Evolutionary conservation across 2,329 filamentous ascomycete genomes (phyloP).

Genomic region (Raffaelea arxii): DNA sequence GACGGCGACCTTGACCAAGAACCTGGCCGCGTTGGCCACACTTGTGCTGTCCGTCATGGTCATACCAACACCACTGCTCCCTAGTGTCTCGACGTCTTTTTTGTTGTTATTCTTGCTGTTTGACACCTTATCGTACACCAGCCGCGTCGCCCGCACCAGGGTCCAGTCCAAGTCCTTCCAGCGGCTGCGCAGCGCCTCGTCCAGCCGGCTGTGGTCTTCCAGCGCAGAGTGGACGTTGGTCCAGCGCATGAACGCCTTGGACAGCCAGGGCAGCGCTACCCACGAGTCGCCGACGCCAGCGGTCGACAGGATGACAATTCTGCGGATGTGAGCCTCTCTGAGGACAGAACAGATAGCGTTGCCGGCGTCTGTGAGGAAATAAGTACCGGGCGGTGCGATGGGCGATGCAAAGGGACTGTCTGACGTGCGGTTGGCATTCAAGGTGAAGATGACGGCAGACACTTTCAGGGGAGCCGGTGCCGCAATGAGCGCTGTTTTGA

Average conservation of each 20-base stretch:
- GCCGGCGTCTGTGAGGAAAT: constrained; percentile 27
- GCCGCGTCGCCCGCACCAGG: constrained; percentile 22
- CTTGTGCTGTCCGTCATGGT: constrained; percentile 19
- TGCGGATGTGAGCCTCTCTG: constrained; percentile 19
- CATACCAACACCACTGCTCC: constrained; percentile 21
- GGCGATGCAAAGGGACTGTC: constrained; percentile 29
- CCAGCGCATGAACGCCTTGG: constrained; percentile 25
- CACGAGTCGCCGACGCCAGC: constrained; percentile 28
- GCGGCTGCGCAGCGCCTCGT: constrained; percentile 26
- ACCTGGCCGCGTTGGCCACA: constrained; percentile 19
- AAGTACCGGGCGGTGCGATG: constrained; percentile 25
- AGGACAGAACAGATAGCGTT: constrained; percentile 24
- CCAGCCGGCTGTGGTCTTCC: constrained; percentile 25
- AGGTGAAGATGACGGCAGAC: constrained; percentile 25
- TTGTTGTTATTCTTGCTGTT: constrained; percentile 13
- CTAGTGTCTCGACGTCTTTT: constrained; percentile 18
- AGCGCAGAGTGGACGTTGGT: constrained; percentile 30
- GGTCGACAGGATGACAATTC: constrained; percentile 29
- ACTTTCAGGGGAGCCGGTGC: constrained; percentile 14
- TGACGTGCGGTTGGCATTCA: constrained; percentile 29
- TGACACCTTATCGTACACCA: constrained; percentile 18
- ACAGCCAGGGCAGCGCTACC: constrained; percentile 22
- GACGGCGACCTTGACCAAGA: constrained; percentile 24
- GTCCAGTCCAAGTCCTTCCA: constrained; percentile 25
- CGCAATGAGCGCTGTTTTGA: constrained; percentile 18